Base-by-base conservation (phyloP, 768 basidiomycete species). In the Plicaturopsis crispa region DNA sequence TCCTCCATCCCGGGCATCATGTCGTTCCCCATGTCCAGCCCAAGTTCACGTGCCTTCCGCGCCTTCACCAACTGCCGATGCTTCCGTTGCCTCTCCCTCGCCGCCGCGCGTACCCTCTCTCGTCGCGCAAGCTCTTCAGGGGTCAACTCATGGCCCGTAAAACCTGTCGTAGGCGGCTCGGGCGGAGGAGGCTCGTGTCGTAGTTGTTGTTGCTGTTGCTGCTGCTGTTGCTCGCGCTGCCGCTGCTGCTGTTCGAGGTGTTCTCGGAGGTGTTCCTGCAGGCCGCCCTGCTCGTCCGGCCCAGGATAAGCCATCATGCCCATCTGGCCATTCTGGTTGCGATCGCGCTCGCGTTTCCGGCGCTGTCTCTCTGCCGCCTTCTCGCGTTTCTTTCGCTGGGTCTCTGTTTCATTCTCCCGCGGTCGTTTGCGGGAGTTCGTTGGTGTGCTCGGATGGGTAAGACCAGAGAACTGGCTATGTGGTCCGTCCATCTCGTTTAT, bases 301-400 rank as follows among this genome's bases (percentile, higher is more conserved):
- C 54, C 53, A 39, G 63, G 49, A 45, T 64, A 66, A 43, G 65
- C 50, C 55, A 72, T 66, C 36, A 67, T 62, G 30, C 67, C 69
- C 46, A 33, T 61, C 57, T 42, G 54, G 61, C 31, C 70, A 47
- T 61, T 60, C 22, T 62, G 65, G 51, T 66, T 63, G 33, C 72
- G 62, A 59, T 72, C 72, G 51, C 84, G 73, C 62, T 87, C 87
- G 35, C 87, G 78, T 57, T 90, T 90, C 45, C 84, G 59, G 33
- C 87, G 75, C 56, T 90, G 87, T 43, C 87, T 69, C 57, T 89
- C 87, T 30, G 88, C 84, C 1, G 87, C 87, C 57, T 89, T 88
- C 69, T 86, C 84, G 48, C 87, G 75, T 56, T 89, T 89, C 49
- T 75, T 67, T 48, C 75, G 68, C 61, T 85, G 82, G 40, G 71